A percentile compares a stretch with the other conserved stretches of the same genome.
phyloP scores from a whole-genome alignment of 106 monocot species.

The Vanilla planifolia region DNA sequence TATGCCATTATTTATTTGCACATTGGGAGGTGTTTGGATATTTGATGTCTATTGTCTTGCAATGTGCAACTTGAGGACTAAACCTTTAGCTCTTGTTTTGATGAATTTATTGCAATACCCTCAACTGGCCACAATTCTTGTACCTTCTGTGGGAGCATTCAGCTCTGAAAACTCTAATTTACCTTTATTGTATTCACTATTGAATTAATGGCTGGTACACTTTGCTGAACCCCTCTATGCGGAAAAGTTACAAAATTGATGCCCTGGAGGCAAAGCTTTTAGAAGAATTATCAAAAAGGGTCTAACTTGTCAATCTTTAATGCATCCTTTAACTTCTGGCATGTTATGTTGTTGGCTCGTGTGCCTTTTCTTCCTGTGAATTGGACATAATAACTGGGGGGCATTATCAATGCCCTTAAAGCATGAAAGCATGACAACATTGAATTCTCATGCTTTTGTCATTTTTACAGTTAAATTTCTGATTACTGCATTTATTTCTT shows the following conservation, averaged over 20 bases:
- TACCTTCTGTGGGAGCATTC: background rate
- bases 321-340: background rate
- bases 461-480: background rate
- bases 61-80: background rate
- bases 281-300: background rate
- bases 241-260: background rate
- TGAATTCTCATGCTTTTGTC: background rate
- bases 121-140: background rate
- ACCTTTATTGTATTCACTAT: background rate
- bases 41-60: background rate
- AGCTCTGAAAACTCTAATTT: background rate
- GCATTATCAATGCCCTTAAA: background rate
- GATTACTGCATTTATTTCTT: background rate
- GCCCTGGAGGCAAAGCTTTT: background rate
- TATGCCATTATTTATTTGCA: no score
- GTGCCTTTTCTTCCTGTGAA: background rate
- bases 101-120: background rate
- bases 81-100: background rate
- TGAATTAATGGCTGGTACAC: background rate
- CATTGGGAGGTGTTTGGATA: no score
- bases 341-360: background rate
- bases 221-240: background rate
- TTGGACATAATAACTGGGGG: background rate
- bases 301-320: background rate
- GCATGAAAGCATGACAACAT: background rate